These are phyloP conservation scores for Auxenochlorella pyrenoidosa DNA, from an alignment of 139 green algal genomes.

Conservation along the genomic window DNA sequence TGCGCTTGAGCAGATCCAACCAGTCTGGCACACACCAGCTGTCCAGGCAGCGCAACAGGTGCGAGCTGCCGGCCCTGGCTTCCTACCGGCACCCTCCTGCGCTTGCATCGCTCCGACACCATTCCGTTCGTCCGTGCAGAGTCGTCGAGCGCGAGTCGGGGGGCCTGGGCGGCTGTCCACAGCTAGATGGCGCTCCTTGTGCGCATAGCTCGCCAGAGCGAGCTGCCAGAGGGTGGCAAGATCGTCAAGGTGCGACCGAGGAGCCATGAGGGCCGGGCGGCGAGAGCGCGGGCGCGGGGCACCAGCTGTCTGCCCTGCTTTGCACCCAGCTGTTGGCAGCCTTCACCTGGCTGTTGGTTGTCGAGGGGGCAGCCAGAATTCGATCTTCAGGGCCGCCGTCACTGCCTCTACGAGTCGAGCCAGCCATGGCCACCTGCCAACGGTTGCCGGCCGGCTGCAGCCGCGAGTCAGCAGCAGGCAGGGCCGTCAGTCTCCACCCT, in stretches of 20 bases:
- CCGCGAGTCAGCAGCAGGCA: no score
- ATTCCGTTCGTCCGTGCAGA: no score
- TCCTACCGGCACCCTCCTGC: no score
- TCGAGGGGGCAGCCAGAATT: not conserved
- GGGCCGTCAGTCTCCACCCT: not conserved
- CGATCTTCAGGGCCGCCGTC: not conserved
- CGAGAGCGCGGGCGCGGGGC: no score
- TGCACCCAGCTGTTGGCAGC: slow-evolving; percentile 3
- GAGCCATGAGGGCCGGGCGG: not conserved
- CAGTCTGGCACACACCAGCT: no score
- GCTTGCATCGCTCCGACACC: no score
- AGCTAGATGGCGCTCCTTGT: slow-evolving; percentile 17
- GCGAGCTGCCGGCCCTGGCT: no score
- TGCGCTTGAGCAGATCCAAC: no score
- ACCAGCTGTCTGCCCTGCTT: no score
- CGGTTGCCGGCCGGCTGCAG: not conserved
- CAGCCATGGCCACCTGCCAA: not conserved
- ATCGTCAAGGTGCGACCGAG: slow-evolving; percentile 35
- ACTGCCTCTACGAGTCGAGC: not conserved
- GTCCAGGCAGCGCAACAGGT: no score
- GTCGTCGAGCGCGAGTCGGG: no score
- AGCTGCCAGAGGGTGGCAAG: slow-evolving; percentile 43
- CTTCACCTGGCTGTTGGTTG: not conserved
- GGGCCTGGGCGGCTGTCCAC: no score
- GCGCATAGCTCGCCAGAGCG: slow-evolving; percentile 23